Conservation (phyloP, 768 basidiomycete species). For the Pisolithus microcarpus region DNA sequence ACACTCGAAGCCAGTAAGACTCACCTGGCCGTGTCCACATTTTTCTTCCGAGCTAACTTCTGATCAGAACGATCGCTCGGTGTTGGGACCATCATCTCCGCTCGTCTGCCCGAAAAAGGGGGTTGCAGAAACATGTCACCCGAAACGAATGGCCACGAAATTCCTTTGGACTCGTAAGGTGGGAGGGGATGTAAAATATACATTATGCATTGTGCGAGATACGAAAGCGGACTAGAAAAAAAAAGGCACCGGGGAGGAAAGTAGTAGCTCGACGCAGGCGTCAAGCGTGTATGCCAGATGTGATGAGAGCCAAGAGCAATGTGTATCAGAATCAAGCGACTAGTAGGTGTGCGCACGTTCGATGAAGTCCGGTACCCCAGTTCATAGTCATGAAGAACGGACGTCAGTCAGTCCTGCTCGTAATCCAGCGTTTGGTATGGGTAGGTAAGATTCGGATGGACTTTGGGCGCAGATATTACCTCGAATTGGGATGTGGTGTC, state of each 20-base stretch:
- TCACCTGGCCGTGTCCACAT: neutral
- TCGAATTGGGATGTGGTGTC: slow-evolving; percentile 59
- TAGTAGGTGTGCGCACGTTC: neutral
- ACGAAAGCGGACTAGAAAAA: neutral
- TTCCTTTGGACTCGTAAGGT: neutral
- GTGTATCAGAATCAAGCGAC: neutral
- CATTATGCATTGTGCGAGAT: neutral
- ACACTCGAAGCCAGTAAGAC: neutral
- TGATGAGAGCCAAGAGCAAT: neutral
- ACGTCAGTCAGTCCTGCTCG: slow-evolving; percentile 13
- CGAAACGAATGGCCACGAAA: neutral
- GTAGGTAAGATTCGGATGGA: slow-evolving; percentile 40
- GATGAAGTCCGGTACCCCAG: too few relatives aligned
- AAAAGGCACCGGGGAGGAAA: neutral
- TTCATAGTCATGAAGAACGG: neutral
- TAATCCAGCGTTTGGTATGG: slow-evolving; percentile 52
- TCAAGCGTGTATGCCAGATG: neutral
- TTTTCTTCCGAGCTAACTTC: neutral
- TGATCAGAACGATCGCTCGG: neutral
- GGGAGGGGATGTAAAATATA: neutral
- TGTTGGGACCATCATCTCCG: neutral
- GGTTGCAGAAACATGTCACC: neutral
- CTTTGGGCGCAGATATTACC: slow-evolving; percentile 48
- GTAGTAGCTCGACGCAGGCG: neutral
- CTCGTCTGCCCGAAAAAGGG: neutral